Conservation (phyloP, 2,329 filamentous ascomycete species). For the Alternaria panax region DNA sequence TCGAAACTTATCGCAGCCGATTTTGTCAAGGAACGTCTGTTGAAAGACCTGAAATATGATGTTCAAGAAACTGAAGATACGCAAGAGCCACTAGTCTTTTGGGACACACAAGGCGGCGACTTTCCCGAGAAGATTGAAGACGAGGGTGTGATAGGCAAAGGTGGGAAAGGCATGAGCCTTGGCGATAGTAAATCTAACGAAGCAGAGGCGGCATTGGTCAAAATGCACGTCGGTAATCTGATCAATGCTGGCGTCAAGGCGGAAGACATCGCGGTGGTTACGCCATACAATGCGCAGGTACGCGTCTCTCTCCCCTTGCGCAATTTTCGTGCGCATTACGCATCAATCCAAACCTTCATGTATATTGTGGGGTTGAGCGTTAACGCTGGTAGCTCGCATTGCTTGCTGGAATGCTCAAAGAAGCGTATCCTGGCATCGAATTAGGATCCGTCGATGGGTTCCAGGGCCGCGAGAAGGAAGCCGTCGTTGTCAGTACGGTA, state of each 20-base stretch:
- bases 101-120: slow-evolving; percentile 94
- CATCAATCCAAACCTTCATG: slow-evolving; percentile 4
- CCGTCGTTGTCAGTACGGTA: slow-evolving; percentile 90
- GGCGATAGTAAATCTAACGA: slow-evolving; percentile 90
- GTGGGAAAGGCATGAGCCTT: slow-evolving; percentile 59
- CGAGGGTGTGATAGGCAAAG: slow-evolving; percentile 62
- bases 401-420: slow-evolving; percentile 77
- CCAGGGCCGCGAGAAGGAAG: slow-evolving; percentile 96
- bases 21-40: slow-evolving; percentile 74
- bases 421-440: slow-evolving; percentile 83
- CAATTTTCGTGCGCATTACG: slow-evolving; percentile 13
- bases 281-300: slow-evolving; percentile 94
- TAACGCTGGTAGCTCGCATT: slow-evolving; percentile 69
- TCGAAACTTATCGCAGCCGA: slow-evolving; percentile 81
- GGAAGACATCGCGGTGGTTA: slow-evolving; percentile 90
- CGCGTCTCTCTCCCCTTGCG: slow-evolving; percentile 15
- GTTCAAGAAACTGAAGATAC: slow-evolving; percentile 87
- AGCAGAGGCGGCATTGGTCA: slow-evolving; percentile 84
- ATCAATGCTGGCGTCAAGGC: slow-evolving; percentile 80
- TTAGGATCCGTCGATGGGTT: slow-evolving; percentile 98
- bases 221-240: slow-evolving; percentile 76
- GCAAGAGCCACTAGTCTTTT: slow-evolving; percentile 85
- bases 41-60: slow-evolving; percentile 79
- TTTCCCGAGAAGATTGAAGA: slow-evolving; percentile 85
- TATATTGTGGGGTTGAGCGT: not conserved